These are phyloP conservation scores for Conticribra weissflogii DNA, from an alignment of 108 stramenopile genomes.

Conservation along the genomic window DNA sequence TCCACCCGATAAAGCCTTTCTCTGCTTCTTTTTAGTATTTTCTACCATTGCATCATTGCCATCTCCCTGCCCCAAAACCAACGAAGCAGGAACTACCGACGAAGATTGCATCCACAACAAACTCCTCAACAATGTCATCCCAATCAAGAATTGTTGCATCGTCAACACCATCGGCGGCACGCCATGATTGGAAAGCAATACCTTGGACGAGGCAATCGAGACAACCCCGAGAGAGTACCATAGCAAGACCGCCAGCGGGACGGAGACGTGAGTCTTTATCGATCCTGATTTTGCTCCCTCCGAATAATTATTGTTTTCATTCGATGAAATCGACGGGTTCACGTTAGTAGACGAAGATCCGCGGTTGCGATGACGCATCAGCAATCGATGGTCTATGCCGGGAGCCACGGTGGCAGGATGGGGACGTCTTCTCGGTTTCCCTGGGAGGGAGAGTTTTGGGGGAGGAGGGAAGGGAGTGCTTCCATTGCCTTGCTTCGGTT, in stretches of 20 bases:
- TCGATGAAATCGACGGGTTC: background rate
- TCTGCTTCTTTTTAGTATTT: too few species aligned
- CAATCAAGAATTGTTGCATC: slow-evolving; percentile 57
- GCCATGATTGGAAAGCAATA: slow-evolving; percentile 47
- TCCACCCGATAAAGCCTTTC: too few species aligned
- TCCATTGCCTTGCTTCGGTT: background rate
- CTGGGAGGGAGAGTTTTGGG: slow-evolving; percentile 4
- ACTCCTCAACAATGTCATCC: slow-evolving; percentile 40
- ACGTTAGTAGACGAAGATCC: background rate
- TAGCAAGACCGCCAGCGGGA: slow-evolving; percentile 57
- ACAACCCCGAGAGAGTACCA: slow-evolving; percentile 86
- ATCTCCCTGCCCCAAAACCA: too few species aligned
- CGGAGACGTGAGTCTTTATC: background rate
- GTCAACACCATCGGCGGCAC: slow-evolving; percentile 66
- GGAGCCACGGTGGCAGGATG: slow-evolving; percentile 10
- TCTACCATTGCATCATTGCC: too few species aligned
- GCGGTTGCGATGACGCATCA: slow-evolving; percentile 5
- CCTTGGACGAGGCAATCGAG: slow-evolving; percentile 74
- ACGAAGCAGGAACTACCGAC: background rate
- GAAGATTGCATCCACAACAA: slow-evolving; percentile 23
- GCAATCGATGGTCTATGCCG: background rate
- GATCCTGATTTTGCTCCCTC: background rate
- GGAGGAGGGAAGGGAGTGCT: background rate
- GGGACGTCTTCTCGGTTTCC: slow-evolving; percentile 22
- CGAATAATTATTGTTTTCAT: background rate